Conservation (phyloP, 2,329 filamentous ascomycete species). For the Teratosphaeria destructans region DNA sequence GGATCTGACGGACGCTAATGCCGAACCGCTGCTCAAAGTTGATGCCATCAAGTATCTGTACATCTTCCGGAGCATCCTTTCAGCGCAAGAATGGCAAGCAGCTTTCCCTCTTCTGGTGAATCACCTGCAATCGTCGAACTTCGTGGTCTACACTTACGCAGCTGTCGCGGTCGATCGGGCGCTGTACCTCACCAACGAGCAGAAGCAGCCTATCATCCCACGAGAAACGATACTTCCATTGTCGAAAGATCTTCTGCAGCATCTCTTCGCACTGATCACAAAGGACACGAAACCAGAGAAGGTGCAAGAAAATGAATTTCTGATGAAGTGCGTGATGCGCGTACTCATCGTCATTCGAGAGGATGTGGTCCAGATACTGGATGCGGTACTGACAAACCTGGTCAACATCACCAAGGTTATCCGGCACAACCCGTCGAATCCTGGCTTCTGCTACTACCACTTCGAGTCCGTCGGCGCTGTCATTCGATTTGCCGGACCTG, state of each 20-base stretch:
- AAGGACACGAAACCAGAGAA: constrained; percentile 77
- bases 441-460: constrained; percentile 95
- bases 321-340: constrained; percentile 98
- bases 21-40: constrained; percentile 83
- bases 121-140: constrained; percentile 80
- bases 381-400: constrained; percentile 72
- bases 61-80: constrained; percentile 89
- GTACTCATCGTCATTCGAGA: constrained; percentile 91
- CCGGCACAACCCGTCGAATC: constrained; percentile 90
- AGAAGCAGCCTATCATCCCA: constrained; percentile 68
- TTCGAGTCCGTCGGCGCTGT: constrained; percentile 91
- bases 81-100: constrained; percentile 80
- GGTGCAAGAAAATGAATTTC: constrained; percentile 95
- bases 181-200: constrained; percentile 68
- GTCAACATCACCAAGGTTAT: constrained; percentile 87
- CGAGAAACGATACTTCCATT: constrained; percentile 68
- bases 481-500: constrained; percentile 62
- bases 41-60: constrained; percentile 98
- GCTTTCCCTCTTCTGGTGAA: constrained; percentile 85
- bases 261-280: constrained; percentile 85
- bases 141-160: constrained; percentile 95
- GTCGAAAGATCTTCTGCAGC: constrained; percentile 74
- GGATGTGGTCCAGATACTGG: constrained; percentile 60
- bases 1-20: constrained; percentile 65
- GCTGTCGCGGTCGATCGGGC: constrained; percentile 93